A percentile compares a stretch with the other conserved stretches of the same genome.
Conservation (phyloP, 1,139 yeast genomes). For the Yarrowia galli region DNA sequence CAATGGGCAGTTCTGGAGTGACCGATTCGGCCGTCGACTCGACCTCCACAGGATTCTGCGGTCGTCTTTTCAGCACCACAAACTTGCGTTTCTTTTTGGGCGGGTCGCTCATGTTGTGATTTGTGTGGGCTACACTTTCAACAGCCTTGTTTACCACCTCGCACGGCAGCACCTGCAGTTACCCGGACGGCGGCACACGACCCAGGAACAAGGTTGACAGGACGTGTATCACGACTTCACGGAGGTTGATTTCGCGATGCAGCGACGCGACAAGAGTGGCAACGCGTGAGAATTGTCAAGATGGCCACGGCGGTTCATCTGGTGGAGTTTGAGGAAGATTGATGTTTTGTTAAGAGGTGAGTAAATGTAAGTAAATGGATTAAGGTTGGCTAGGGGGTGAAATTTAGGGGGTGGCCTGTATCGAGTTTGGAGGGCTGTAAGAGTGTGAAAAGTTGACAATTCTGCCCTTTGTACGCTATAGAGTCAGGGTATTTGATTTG, state of each 20-base stretch:
- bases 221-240: neutral
- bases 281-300: neutral
- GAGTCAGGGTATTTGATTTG: too few relatives aligned
- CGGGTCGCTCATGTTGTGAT: neutral
- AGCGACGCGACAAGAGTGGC: neutral
- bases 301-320: neutral
- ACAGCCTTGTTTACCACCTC: too few relatives aligned
- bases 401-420: neutral
- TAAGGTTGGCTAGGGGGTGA: neutral
- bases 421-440: neutral
- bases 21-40: neutral
- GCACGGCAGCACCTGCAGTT: neutral
- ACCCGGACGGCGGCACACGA: conserved; percentile 5
- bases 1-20: neutral
- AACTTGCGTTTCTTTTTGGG: conserved; percentile 17
- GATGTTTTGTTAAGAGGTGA: neutral
- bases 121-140: too few relatives aligned
- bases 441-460: too few relatives aligned
- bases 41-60: neutral
- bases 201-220: neutral
- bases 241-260: neutral
- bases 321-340: neutral
- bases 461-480: too few relatives aligned
- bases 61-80: conserved; percentile 10
- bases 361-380: neutral